Percentiles rank a stretch among this genome's conserved stretches.
Evolutionary conservation across 225 moss, liverwort and hornwort genomes (phyloP).

Genomic region (Rhytidiadelphus loreus): DNA sequence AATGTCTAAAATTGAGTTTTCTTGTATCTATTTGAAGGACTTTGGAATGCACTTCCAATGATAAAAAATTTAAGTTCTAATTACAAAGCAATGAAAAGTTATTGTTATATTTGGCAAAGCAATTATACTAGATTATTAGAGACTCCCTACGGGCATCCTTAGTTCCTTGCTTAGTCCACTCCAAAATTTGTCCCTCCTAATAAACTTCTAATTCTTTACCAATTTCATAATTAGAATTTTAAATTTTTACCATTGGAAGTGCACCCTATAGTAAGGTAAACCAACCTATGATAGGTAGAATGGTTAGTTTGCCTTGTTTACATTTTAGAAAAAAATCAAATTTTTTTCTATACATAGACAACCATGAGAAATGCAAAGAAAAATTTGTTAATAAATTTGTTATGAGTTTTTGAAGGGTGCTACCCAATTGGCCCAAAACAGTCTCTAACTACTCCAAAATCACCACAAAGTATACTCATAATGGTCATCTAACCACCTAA

Average conservation of each 20-base stretch:
- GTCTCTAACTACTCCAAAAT: too few species aligned
- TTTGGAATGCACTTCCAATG: background rate
- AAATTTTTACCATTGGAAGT: background rate
- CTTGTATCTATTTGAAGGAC: background rate
- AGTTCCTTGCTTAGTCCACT: too few species aligned
- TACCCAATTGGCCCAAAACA: too few species aligned
- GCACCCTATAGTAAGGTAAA: background rate
- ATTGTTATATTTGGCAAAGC: fast-evolving
- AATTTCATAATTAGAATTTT: background rate
- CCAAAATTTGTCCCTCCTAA: background rate
- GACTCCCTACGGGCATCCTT: fast-evolving
- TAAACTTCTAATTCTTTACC: background rate
- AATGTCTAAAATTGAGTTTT: background rate
- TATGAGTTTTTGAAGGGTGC: too few species aligned
- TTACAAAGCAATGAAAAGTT: background rate
- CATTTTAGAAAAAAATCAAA: too few species aligned
- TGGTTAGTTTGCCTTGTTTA: too few species aligned
- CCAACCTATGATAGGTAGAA: too few species aligned
- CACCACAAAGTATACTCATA: too few species aligned
- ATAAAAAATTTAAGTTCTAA: background rate
- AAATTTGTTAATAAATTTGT: too few species aligned
- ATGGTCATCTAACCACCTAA: too few species aligned
- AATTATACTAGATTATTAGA: background rate
- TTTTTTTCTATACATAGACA: too few species aligned
- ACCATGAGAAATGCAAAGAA: too few species aligned